These are phyloP conservation scores for Fistulinella prunicolor DNA, from an alignment of 768 basidiomycete species.

Conservation along the genomic window DNA sequence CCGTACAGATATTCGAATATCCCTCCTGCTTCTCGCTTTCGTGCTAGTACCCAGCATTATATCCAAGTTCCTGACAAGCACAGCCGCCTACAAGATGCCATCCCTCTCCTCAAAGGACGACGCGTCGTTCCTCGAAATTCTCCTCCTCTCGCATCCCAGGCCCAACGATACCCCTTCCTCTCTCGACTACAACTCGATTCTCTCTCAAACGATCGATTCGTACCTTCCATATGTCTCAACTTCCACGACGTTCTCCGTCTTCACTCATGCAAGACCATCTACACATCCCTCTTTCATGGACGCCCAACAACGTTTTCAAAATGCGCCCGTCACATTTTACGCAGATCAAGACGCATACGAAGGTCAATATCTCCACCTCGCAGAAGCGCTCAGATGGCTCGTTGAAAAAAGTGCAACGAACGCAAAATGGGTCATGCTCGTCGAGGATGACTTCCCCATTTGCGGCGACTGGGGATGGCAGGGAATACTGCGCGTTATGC, in stretches of 20 bases:
- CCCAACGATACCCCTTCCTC: slow-evolving; percentile 30
- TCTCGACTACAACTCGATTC: slow-evolving; percentile 19
- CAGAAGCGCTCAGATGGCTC: slow-evolving; percentile 41
- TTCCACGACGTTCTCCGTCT: slow-evolving; percentile 34
- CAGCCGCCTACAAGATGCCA: slow-evolving; percentile 3
- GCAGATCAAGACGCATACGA: slow-evolving; percentile 23
- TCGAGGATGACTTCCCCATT: slow-evolving; percentile 45
- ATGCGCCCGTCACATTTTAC: slow-evolving; percentile 22
- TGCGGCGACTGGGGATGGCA: slow-evolving; percentile 38
- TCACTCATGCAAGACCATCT: slow-evolving; percentile 32
- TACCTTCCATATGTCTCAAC: slow-evolving; percentile 35
- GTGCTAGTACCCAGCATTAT: slow-evolving; percentile 6
- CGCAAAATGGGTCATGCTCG: slow-evolving; percentile 43
- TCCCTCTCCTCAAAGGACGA: slow-evolving; percentile 19
- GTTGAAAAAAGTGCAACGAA: slow-evolving; percentile 11
- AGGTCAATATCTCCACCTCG: slow-evolving; percentile 40
- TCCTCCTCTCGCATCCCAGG: slow-evolving; percentile 40
- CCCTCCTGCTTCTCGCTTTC: slow-evolving; percentile 19
- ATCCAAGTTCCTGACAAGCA: neutral
- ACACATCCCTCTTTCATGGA: slow-evolving; percentile 33
- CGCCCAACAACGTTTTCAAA: slow-evolving; percentile 24
- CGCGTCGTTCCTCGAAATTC: slow-evolving; percentile 37
- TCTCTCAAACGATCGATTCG: slow-evolving; percentile 37
- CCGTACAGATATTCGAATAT: slow-evolving; percentile 16
- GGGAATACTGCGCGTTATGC: slow-evolving; percentile 33